Base-by-base conservation (phyloP, 495 filamentous ascomycete genomes). In the Tuber umbilicatum region DNA sequence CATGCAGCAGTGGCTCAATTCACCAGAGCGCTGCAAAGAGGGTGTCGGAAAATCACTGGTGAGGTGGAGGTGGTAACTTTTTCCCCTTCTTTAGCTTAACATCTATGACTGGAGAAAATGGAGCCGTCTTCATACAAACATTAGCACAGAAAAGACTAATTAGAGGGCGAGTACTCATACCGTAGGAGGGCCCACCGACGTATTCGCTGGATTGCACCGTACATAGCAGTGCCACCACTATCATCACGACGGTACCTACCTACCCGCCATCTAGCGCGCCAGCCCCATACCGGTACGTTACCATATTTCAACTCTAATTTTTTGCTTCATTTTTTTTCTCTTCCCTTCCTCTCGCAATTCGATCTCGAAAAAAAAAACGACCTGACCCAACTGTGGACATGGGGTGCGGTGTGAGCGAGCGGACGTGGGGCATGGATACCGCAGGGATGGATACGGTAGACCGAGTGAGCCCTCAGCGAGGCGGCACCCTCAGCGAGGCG, bases 261-360 rank as follows among this genome's bases (percentile, higher is more conserved):
- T 47, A 27, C n/a, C 23, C 27, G 10, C 50, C 1, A 14, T 9
- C 50, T 7, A 43, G 21, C n/a, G 14, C 1, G 9, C 23, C 1
- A 55, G 7, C n/a, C 50, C 23, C 45, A 47, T 21, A 47, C 19
- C 42, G 39, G 4, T 23, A 7, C 1, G 50, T 55, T 10, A 55
- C n/a, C n/a, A n/a, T n/a, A n/a, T n/a, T n/a, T n/a, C n/a, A n/a
- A n/a, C n/a, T n/a, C n/a, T n/a, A n/a, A n/a, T n/a, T 70, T 75
- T 68, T 78, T 67, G 64, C 31, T 76, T 75, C 38, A 43, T 78
- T 67, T 73, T 73, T 45, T 45, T 39, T 7, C 19, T 14, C 31
- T 9, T 40, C 39, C 9, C 39, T 40, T 9, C 9, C 39, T 40
- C 39, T 40, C 39, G 9, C 9, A 9, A 3, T 40, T 9, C 39